Evolutionary conservation across 306 rosid species (phyloP).

Genomic region (Rubus idaeus): DNA sequence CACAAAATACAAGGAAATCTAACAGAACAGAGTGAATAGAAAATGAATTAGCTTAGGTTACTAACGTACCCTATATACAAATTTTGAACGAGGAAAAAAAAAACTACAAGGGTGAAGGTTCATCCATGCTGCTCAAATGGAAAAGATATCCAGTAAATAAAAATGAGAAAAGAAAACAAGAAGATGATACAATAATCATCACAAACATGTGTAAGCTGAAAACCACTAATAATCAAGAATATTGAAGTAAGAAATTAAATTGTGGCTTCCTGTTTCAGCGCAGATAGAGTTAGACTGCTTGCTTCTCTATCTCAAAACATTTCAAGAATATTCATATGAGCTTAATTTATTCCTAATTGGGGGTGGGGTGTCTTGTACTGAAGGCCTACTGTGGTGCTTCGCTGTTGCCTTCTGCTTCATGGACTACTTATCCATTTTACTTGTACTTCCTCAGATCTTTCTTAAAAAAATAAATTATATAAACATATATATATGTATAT

Average conservation of each 20-base stretch:
- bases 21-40: conserved; percentile 10
- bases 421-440: not conserved
- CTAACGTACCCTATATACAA: not conserved
- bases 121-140: not conserved
- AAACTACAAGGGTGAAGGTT: not conserved
- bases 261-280: not conserved
- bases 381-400: not conserved
- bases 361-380: not conserved
- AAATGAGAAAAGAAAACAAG: not conserved
- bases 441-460: not conserved
- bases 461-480: too few species aligned
- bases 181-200: not conserved
- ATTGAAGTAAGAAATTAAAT: not conserved
- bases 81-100: not conserved
- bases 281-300: not conserved
- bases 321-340: not conserved
- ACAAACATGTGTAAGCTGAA: not conserved
- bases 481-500: not conserved
- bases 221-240: not conserved
- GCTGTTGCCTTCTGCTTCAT: not conserved
- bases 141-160: not conserved
- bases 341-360: not conserved
- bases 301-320: not conserved
- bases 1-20: not conserved
- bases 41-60: not conserved